These are phyloP conservation scores for Debaryomyces maramus DNA, from an alignment of 805 yeast species.

Conservation along the genomic window DNA sequence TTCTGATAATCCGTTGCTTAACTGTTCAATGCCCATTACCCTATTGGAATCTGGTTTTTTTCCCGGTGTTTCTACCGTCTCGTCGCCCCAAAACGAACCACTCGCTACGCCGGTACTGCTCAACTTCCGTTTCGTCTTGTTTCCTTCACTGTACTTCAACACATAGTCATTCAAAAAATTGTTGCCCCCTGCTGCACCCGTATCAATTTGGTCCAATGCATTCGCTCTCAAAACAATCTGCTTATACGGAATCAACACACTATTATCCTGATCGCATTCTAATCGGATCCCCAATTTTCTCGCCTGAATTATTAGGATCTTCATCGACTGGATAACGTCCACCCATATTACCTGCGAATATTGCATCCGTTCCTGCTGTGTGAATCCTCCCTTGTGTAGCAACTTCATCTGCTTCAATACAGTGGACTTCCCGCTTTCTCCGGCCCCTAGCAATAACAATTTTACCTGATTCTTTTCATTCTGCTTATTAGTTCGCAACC, in stretches of 20 bases:
- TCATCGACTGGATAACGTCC: conserved; percentile 85
- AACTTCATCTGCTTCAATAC: conserved; percentile 86
- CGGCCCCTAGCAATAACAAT: conserved; percentile 84
- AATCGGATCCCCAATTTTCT: conserved; percentile 61
- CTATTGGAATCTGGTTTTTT: conserved; percentile 3
- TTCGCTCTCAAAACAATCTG: conserved; percentile 55
- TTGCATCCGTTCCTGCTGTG: conserved; percentile 72
- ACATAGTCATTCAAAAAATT: conserved; percentile 64
- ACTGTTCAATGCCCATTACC: conserved; percentile 11
- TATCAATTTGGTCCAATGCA: conserved; percentile 61
- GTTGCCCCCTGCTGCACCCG: conserved; percentile 65
- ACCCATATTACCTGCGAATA: conserved; percentile 91
- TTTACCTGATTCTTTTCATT: conserved; percentile 62
- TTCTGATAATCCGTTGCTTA: conserved; percentile 11
- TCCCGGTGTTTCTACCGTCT: not conserved
- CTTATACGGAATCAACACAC: conserved; percentile 47
- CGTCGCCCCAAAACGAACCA: conserved; percentile 21
- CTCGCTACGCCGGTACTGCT: conserved; percentile 53
- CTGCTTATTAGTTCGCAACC: conserved; percentile 51
- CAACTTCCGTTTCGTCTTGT: conserved; percentile 49
- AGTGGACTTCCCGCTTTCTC: conserved; percentile 93
- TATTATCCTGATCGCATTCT: conserved; percentile 58
- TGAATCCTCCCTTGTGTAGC: conserved; percentile 82
- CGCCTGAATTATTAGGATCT: conserved; percentile 71
- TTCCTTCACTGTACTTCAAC: conserved; percentile 56